Evolutionary conservation across 108 stramenopile species (phyloP), one percentile per base, ranked within the genome.

Genomic region (Aurantiochytrium sp.): DNA sequence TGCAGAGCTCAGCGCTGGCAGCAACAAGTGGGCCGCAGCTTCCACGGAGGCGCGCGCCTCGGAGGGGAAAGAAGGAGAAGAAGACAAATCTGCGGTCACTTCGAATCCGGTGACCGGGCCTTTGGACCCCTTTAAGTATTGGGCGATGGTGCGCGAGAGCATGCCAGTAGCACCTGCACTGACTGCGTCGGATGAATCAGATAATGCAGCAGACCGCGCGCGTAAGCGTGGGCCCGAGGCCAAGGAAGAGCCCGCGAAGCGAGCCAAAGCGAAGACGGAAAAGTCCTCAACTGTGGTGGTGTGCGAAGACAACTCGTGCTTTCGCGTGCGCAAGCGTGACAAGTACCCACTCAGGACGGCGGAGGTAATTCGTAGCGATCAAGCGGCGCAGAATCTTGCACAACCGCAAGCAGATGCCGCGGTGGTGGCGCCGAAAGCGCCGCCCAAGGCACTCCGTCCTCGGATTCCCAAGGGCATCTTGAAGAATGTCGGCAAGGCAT

Each of bases 401-500:
- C 35, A 35, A 35, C 35, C 35, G 1, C 35, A 35, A 35, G 35
- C 35, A 19, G 87, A 59, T 0, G 87, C 6, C 57, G 57, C 87
- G 58, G 44, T 47, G 55, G 42, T 42, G 12, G 29, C 8, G 58
- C 35, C 12, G 5, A 21, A 5, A 5, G 10, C 87, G 57, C 59
- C 59, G 5, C 58, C 8, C 8, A 29, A 29, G 42, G 23, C 18
- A 16, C 16, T 89, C 0, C n/a, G 42, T 6, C 87, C 87, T 5
- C 21, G 42, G 60, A 88, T 88, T 2, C 91, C 91, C 21, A 91
- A 91, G 91, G 89, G 89, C n/a, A 60, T 91, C 18, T 53, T 91
- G 83, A 59, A 64, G 3, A 49, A 18, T 2, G 89, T 83, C 16
- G 89, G 58, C 58, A 25, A 90, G 88, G 98, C 97, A 6, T 94